Evolutionary conservation across 2,329 filamentous ascomycete species (phyloP), one percentile per base, ranked within the genome.

Genomic region (Ascochyta pisi): DNA sequence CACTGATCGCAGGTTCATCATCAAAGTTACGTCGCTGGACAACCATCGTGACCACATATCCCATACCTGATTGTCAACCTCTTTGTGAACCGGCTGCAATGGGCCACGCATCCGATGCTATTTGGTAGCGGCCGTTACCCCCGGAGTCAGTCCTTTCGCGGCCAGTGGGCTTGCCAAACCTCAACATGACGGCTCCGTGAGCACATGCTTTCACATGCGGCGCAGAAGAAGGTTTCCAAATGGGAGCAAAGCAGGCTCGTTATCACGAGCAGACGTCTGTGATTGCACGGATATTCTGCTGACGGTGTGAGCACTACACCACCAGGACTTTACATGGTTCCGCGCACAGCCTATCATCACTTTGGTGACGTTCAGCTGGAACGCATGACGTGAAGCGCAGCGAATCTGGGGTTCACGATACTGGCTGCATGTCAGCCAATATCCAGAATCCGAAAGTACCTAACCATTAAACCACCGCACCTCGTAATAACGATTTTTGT

Each of bases 181-280:
- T 48, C 26, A 40, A 43, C 48, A 50, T 47, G 53, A 56, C 33
- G 47, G 47, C 43, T 33, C 10, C 35, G 47, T 56, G 41, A 56
- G 42, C 53, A 43, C 42, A 47, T 48, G 31, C 34, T 39, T 43
- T 51, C 47, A 56, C 48, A 48, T 56, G 53, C 42, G 12, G 24
- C 7, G 48, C 42, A 47, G 41, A 31, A 16, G 8, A 33, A 10
- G 16, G 16, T 24, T 23, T 38, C 39, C 15, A 16, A 13, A 26
- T 27, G 41, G 37, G 23, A 50, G 40, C 29, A 26, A 51, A 33
- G 19, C 37, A 42, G 31, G 23, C 23, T 42, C 13, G 16, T 41
- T 29, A 31, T 50, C 42, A 24, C 13, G 9, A 47, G 24, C 15
- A 19, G 12, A 43, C n/a, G 15, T 33, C 12, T 37, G 33, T 24